phyloP scores from a whole-genome alignment of 176 grass and related monocot species.

The Areca catechu region DNA sequence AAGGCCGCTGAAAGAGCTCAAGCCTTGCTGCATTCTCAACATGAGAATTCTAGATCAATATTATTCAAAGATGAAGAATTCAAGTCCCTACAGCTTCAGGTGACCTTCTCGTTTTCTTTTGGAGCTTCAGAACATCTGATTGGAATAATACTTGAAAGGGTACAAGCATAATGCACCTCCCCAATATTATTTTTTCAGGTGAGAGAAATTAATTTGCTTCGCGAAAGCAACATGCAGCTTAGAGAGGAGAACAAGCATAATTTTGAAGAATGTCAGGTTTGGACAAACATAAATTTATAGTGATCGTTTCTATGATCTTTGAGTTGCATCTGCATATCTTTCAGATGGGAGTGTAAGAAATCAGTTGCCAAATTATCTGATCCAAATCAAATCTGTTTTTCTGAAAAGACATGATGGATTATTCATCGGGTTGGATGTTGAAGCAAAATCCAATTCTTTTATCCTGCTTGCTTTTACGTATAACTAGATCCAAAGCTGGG shows the following conservation, averaged over 20 bases:
- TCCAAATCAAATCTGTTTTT: no score
- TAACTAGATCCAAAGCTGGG: no score
- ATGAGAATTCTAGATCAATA: constrained; percentile 56
- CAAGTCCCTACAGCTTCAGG: constrained; percentile 87
- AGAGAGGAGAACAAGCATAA: constrained; percentile 93
- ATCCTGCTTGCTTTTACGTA: no score
- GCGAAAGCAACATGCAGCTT: constrained; percentile 99
- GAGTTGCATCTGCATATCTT: neutral
- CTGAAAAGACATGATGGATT: no score
- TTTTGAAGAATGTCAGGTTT: constrained; percentile 89
- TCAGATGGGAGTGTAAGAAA: constrained; percentile 1
- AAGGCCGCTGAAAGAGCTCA: constrained; percentile 70
- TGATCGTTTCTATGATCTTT: no score
- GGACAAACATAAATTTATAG: neutral
- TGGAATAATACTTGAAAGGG: no score
- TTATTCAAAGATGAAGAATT: constrained; percentile 93
- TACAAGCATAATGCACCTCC: no score
- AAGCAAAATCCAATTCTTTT: no score
- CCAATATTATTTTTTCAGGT: constrained; percentile 28
- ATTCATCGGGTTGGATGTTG: no score
- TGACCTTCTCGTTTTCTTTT: constrained; percentile 13
- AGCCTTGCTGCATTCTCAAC: constrained; percentile 49
- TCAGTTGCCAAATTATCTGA: no score
- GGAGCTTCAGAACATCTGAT: no score
- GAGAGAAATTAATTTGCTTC: constrained; percentile 96